phyloP scores from a whole-genome alignment of 352 stramenopile species.

The Globisporangium recalcitrans region DNA sequence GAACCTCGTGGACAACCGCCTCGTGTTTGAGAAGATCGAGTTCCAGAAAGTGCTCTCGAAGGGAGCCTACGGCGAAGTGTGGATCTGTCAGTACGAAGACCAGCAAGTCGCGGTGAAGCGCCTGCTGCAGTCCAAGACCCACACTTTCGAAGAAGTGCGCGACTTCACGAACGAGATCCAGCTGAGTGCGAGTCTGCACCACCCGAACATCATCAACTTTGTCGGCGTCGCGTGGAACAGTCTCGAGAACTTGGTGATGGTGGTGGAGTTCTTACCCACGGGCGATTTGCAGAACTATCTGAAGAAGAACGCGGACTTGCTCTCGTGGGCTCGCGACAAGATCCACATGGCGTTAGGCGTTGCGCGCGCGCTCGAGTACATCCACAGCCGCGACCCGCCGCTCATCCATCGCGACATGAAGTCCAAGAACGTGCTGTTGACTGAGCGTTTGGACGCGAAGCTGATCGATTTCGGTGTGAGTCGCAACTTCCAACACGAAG shows the following conservation, averaged over 20 bases:
- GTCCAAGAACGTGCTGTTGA: constrained; percentile 47
- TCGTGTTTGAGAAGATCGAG: constrained; percentile 28
- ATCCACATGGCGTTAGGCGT: constrained; percentile 39
- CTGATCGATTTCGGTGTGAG: constrained; percentile 59
- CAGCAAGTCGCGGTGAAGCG: constrained; percentile 43
- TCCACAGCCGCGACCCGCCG: constrained; percentile 34
- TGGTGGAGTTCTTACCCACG: constrained; percentile 44
- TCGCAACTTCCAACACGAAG: constrained; percentile 18
- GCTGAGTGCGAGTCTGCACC: constrained; percentile 31
- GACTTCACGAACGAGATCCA: constrained; percentile 45
- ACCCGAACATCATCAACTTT: constrained; percentile 44
- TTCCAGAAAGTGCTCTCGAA: constrained; percentile 27
- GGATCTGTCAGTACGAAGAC: constrained; percentile 34
- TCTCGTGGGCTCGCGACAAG: constrained; percentile 29
- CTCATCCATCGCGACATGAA: constrained; percentile 62
- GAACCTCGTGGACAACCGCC: constrained; percentile 35
- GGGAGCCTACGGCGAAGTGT: constrained; percentile 56
- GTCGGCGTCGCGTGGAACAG: constrained; percentile 50
- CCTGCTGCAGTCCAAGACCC: constrained; percentile 32
- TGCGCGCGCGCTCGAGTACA: constrained; percentile 36
- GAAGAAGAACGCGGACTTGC: constrained; percentile 12
- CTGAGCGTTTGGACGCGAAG: constrained; percentile 34
- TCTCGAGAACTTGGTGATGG: constrained; percentile 44
- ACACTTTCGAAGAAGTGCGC: constrained; percentile 23
- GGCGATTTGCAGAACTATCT: constrained; percentile 43